Base-by-base conservation (phyloP, 2,329 filamentous ascomycete genomes). In the Colletotrichum plurivorum region DNA sequence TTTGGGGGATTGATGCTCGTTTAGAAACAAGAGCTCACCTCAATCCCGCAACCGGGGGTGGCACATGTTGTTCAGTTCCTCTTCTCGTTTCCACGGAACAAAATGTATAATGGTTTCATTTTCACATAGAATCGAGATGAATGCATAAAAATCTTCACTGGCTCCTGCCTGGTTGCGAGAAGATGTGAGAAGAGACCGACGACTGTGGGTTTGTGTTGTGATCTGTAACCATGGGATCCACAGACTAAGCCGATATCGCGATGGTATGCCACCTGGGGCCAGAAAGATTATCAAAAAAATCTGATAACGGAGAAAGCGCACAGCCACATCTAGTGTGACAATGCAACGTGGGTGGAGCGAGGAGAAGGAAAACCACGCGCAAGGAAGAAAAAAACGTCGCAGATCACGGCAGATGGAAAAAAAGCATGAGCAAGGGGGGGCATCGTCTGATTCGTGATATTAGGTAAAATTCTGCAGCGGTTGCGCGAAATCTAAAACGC, bases 401-500 rank as follows among this genome's bases (percentile, higher is more conserved):
- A 59, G 63, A 59, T 45, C 49, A 65, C 48, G 52, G 53, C 60
- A 56, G 48, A 45, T 49, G 48, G 48, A 48, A 59, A 65, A 25
- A 25, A 36, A 36, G 51, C 54, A 15, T 20, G 27, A 27, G 41
- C n/a, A 48, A 51, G 41, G 36, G 22, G 22, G 22, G 60, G 57
- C 36, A 41, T 68, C 57, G 53, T 63, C 53, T 67, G 43, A 63
- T 70, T 63, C 58, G 54, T 68, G 48, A 66, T 63, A 61, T 67
- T 70, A 65, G 60, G 65, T 71, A 63, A 68, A 67, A 67, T 13
- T 41, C 52, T 58, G 63, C 70, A 70, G 60, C 57, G 48, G 41
- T 22, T 52, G 48, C 59, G 67, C 51, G 55, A 64, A 63, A 54
- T 71, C 67, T 71, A 69, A 66, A 66, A 62, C 55, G 49, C 27